Percentiles rank a stretch among this genome's conserved stretches.
Conservation (phyloP, 495 filamentous ascomycete genomes). For the Glarea lozoyensis region DNA sequence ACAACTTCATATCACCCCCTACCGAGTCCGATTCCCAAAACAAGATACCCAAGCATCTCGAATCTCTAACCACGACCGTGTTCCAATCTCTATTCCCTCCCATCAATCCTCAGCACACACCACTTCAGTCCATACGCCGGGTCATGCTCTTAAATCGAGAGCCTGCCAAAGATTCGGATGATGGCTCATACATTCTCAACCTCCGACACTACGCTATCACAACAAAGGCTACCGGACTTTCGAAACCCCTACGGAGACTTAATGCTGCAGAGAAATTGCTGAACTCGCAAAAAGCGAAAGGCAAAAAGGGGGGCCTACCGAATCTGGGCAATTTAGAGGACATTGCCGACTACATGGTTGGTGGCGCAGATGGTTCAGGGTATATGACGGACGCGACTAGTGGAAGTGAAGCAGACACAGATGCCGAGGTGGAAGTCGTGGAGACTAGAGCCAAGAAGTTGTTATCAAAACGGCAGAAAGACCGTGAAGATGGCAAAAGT, state of each 20-base stretch:
- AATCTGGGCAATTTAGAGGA: conserved; percentile 87
- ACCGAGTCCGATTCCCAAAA: conserved; percentile 49
- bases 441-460: conserved; percentile 62
- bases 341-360: conserved; percentile 90
- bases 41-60: conserved; percentile 75
- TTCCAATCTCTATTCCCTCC: conserved; percentile 96
- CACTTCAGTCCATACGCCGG: conserved; percentile 78
- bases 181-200: conserved; percentile 74
- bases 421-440: conserved; percentile 89
- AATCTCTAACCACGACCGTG: conserved; percentile 84
- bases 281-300: conserved; percentile 44
- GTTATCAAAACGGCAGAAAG: conserved; percentile 53
- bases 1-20: conserved; percentile 74
- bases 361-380: conserved; percentile 63
- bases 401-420: conserved; percentile 86
- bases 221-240: conserved; percentile 76
- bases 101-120: conserved; percentile 85
- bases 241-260: conserved; percentile 71
- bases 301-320: conserved; percentile 60
- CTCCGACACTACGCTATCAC: conserved; percentile 92
- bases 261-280: conserved; percentile 76
- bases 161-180: conserved; percentile 38
- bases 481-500: conserved; percentile 28
- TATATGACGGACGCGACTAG: conserved; percentile 79
- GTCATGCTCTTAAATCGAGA: conserved; percentile 87